Evolutionary conservation across 192 early-diverging fungal species (phyloP), one percentile per base, ranked within the genome.

Genomic region (Kickxella alabastrina): DNA sequence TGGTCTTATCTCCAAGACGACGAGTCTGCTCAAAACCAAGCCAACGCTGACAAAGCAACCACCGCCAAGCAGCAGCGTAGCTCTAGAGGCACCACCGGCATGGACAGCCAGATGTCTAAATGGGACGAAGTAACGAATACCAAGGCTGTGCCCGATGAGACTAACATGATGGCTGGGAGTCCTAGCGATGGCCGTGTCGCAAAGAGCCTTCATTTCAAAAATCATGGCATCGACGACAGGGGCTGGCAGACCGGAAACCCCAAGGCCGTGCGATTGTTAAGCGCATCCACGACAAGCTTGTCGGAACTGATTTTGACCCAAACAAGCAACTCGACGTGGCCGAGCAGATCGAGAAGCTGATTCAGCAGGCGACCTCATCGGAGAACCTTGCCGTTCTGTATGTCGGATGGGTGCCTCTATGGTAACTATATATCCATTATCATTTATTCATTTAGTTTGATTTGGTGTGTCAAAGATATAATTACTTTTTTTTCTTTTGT

Each of bases 211-310:
- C 47, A 52, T 36, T 48, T 49, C 13, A 62, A 54, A 31, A 48
- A 57, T 22, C 59, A 69, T 26, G 50, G 53, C 15, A 36, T 52
- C 4, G 60, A 70, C 38, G 52, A 47, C 41, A 53, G 50, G 27
- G 61, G 54, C 47, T 66, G 64, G 70, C 58, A 67, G 50, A 49
- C 45, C n/a, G 70, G 59, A 4, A 99, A 97, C 53, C 78, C 88
- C 19, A 75, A 87, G 43, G 96, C 96, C 65, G 92, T 8, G 83
- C 80, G 14, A 91, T 96, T 57, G 89, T 99, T 35, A 86, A 83
- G 43, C 83, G 96, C 12, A 91, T 99, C n/a, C 85, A 82, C 24
- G 96, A 94, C 80, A 99, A 99, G 69, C 77, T 99, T 43, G 91
- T 90, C 6, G 96, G 96, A 22, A 84, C 87, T 23, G 96, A 99